Evolutionary conservation across 257 asterid genomes (phyloP), one percentile per base, ranked within the genome.

Genomic region (Solanum chilense): DNA sequence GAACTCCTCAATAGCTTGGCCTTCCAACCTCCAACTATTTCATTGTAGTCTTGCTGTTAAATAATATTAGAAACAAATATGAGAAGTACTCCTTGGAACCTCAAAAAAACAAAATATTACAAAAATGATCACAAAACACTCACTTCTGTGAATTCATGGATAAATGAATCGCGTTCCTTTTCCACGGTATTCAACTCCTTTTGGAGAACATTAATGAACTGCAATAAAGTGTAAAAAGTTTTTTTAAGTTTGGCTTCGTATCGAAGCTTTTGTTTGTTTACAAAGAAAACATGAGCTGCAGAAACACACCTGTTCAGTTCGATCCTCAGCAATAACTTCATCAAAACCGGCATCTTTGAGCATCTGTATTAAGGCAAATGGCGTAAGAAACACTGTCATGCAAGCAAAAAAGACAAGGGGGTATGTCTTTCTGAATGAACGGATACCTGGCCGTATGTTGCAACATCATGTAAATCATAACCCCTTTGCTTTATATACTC

Each of bases 291-390:
- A 80, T 47, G 85, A 49, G 58, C 44, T 47, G 27, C 85, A 23
- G 52, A 21, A 68, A 68, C 88, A 25, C 60, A 97, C 99, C 98
- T 97, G 99, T 78, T 92, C 94, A 75, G 99, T 94, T 87, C 97
- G 95, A 90, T 97, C 98, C 92, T 96, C 98, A 60, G 98, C 98
- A 91, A 91, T 84, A 64, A 97, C 99, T 58, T 95, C 96, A 56
- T 82, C 89, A 87, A 96, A 97, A 85, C 99, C 99, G 82, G 98
- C 98, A 92, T 95, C 98, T 62, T 89, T 87, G 66, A 97, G 99
- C 98, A 97, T 97, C 99, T 97, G 91, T 42, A 69, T 71, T 66
- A 47, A 87, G 52, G 49, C 4, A 82, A 87, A 86, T 16, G 42
- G 83, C 45, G 58, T 27, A 76, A 56, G 62, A 78, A 78, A 8